Conservation (phyloP, 257 asterid genomes). For the Solanum acaule region DNA sequence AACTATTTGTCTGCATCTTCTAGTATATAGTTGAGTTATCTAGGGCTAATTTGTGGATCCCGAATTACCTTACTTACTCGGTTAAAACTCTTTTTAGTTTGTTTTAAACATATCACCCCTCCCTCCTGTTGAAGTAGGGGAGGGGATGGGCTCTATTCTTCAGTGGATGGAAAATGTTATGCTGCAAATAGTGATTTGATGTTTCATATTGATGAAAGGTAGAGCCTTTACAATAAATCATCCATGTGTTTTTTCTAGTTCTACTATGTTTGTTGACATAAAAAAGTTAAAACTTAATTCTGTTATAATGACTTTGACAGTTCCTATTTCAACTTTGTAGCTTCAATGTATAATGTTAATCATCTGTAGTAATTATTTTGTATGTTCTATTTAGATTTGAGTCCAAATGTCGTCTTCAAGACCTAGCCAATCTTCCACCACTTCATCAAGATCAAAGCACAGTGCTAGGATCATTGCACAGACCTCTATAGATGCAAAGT, state of each 20-base stretch:
- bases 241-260: neutral
- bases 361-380: neutral
- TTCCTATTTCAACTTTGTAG: neutral
- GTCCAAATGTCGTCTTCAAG: conserved; percentile 45
- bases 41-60: neutral
- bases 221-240: neutral
- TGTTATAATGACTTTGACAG: neutral
- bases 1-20: neutral
- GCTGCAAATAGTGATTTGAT: neutral
- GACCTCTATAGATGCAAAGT: conserved; percentile 76
- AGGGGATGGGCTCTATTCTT: neutral
- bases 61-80: neutral
- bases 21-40: neutral
- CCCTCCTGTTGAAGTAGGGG: neutral
- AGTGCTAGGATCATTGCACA: conserved; percentile 69
- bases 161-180: neutral
- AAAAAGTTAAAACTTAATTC: neutral
- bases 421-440: conserved; percentile 55
- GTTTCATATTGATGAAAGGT: neutral
- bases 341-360: neutral
- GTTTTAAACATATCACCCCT: neutral
- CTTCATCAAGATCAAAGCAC: conserved; percentile 58
- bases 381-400: conserved; percentile 27
- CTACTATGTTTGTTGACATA: neutral
- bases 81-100: too few species aligned